Evolutionary conservation across 2,329 filamentous ascomycete genomes (phyloP), one percentile per base, ranked within the genome.

Genomic region (Pseudogymnoascus sp.): DNA sequence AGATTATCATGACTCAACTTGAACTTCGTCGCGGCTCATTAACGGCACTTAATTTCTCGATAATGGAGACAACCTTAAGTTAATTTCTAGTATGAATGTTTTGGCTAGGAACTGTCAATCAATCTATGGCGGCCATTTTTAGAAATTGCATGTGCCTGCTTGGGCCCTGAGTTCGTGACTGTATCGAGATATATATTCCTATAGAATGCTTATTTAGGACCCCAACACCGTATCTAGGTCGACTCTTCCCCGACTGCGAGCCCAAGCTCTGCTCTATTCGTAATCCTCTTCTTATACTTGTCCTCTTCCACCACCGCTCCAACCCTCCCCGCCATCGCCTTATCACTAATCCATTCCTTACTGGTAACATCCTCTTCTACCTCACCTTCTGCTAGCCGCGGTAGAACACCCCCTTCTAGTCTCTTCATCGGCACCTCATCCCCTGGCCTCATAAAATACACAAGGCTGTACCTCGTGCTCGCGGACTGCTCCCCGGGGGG

Each of bases 401-500:
- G 68, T 11, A 69, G 68, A 13, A 70, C 47, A 23, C 69, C 66
- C 10, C 69, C 67, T 36, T 67, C 64, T 36, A 71, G 36, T n/a
- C 68, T 42, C 36, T 60, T 66, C 63, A 71, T 60, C 10, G 67
- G 38, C 1, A 82, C 77, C 23, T 78, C 74, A 71, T 82, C 77
- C 68, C 78, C 79, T 2, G 81, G 81, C 66, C 82, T 70, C 28
- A 76, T 73, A 70, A 84, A 84, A 68, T 84, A 84, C 9, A 83
- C 82, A 19, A 84, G 67, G 71, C 80, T 83, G 68, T 79, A 81
- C 62, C 83, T 73, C 5, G 64, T 68, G 19, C 66, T 61, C 2
- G 26, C 53, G 1, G 62, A 68, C 59, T 72, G 70, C 15, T 67
- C 59, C 3, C 69, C 74, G 13, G 73, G 74, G 0, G 74, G 70